These are phyloP conservation scores for Hyphopichia khmerensis DNA, from an alignment of 1,139 yeast genomes.

Conservation along the genomic window DNA sequence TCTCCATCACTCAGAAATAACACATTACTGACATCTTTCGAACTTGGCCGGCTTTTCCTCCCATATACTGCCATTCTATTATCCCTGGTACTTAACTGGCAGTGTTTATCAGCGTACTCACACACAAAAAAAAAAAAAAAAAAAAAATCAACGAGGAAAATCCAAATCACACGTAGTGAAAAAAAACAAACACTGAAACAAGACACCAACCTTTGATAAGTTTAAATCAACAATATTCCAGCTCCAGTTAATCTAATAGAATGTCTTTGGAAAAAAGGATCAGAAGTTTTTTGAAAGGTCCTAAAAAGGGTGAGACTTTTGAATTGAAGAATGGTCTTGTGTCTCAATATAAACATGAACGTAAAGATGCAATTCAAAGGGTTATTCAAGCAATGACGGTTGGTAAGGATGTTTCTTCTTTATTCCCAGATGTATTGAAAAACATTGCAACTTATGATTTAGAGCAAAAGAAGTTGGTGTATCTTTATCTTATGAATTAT, in stretches of 20 bases:
- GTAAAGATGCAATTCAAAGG: constrained; percentile 95
- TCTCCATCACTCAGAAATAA: constrained; percentile 9
- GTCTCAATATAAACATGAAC: constrained; percentile 89
- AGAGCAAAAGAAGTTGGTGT: constrained; percentile 95
- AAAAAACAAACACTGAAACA: neutral
- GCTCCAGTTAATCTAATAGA: neutral
- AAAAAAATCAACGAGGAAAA: neutral
- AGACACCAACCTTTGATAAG: too few species aligned
- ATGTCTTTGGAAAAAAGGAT: constrained; percentile 48
- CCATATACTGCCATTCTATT: constrained; percentile 8
- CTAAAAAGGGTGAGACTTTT: constrained; percentile 71
- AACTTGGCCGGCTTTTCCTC: neutral
- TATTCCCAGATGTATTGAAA: constrained; percentile 94
- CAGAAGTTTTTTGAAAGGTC: constrained; percentile 45
- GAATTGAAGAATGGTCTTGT: constrained; percentile 89
- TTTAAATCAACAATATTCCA: too few species aligned
- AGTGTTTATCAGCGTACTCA: neutral
- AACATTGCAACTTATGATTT: constrained; percentile 96
- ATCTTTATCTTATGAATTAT: constrained; percentile 92
- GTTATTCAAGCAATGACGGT: constrained; percentile 98
- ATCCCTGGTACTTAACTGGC: too few species aligned
- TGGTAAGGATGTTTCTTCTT: constrained; percentile 94
- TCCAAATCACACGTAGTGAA: neutral
- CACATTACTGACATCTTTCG: neutral
- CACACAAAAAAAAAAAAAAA: neutral